A percentile compares a stretch with the other conserved stretches of the same genome.
Conservation (phyloP, 2,329 filamentous ascomycete genomes). For the Didymella segeticola region DNA sequence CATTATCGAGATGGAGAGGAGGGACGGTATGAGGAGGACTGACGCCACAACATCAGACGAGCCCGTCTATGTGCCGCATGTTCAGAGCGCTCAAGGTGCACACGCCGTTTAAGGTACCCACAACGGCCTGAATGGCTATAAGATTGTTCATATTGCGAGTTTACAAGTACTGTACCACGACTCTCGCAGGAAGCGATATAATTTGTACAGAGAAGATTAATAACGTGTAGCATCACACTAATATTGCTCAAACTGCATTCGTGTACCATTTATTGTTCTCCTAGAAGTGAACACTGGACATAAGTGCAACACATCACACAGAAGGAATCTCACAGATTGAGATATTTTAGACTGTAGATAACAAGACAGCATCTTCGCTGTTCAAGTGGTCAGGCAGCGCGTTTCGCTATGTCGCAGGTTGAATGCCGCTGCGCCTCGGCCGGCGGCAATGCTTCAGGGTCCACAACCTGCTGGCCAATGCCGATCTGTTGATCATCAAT, state of each 20-base stretch:
- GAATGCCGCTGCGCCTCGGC: conserved; percentile 35
- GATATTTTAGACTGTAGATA: neutral
- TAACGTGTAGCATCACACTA: neutral
- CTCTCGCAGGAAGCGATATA: neutral
- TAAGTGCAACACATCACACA: neutral
- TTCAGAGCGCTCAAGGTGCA: neutral
- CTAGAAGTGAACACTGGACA: neutral
- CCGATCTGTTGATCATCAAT: conserved; percentile 20
- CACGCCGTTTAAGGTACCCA: conserved; percentile 1
- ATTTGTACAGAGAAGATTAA: neutral
- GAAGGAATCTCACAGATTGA: neutral
- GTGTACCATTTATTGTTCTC: no score
- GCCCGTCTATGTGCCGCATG: conserved; percentile 4
- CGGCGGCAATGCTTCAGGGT: conserved; percentile 29
- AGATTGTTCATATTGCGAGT: neutral
- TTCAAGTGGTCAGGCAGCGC: conserved; percentile 18
- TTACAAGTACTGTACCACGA: neutral
- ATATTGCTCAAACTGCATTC: neutral
- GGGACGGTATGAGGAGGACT: neutral
- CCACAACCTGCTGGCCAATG: conserved; percentile 26
- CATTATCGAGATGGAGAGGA: conserved; percentile 18
- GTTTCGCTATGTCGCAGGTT: conserved; percentile 43
- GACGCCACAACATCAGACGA: conserved; percentile 8
- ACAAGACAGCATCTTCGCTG: conserved; percentile 5
- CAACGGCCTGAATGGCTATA: no score